Percentiles rank a stretch among this genome's conserved stretches.
phyloP scores from a whole-genome alignment of 495 filamentous ascomycete species.

The Diplogelasinospora grovesii region DNA sequence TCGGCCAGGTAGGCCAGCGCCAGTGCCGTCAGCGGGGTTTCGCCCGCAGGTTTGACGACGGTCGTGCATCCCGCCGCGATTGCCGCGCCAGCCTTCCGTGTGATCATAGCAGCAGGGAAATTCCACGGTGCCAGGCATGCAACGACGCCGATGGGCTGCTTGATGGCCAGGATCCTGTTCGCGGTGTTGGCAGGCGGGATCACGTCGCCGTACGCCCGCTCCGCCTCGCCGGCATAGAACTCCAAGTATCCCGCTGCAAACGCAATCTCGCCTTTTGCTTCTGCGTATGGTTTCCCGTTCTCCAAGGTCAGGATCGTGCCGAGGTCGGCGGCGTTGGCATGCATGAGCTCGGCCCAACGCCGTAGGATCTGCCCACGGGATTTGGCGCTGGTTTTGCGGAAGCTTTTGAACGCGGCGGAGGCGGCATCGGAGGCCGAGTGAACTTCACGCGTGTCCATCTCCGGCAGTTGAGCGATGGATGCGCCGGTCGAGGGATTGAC shows the following conservation, averaged over 20 bases:
- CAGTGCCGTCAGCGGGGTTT: slow-evolving; percentile 53
- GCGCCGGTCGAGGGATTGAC: no score
- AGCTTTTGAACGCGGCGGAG: no score
- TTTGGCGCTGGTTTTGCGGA: no score
- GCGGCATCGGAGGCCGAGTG: no score
- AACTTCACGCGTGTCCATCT: no score
- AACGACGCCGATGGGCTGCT: slow-evolving; percentile 31
- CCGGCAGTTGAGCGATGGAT: no score
- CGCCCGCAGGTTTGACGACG: slow-evolving; percentile 59
- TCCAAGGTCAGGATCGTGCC: slow-evolving; percentile 64
- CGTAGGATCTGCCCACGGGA: no score
- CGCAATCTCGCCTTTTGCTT: slow-evolving; percentile 48
- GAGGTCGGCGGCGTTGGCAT: slow-evolving; percentile 22
- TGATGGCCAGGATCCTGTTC: slow-evolving; percentile 19
- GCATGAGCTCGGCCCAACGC: not conserved
- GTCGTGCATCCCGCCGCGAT: slow-evolving; percentile 37
- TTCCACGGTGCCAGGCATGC: slow-evolving; percentile 38
- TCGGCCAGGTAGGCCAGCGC: slow-evolving; percentile 51
- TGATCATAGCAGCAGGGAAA: slow-evolving; percentile 37
- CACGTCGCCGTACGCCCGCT: slow-evolving; percentile 48
- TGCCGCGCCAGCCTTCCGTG: slow-evolving; percentile 30
- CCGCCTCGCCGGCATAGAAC: slow-evolving; percentile 56
- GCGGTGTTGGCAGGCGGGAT: slow-evolving; percentile 29
- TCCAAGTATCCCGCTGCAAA: slow-evolving; percentile 53
- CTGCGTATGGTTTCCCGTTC: slow-evolving; percentile 50